Percentiles rank a stretch among this genome's conserved stretches.
Conservation (phyloP, 805 yeast genomes). For the Yarrowia hollandica region DNA sequence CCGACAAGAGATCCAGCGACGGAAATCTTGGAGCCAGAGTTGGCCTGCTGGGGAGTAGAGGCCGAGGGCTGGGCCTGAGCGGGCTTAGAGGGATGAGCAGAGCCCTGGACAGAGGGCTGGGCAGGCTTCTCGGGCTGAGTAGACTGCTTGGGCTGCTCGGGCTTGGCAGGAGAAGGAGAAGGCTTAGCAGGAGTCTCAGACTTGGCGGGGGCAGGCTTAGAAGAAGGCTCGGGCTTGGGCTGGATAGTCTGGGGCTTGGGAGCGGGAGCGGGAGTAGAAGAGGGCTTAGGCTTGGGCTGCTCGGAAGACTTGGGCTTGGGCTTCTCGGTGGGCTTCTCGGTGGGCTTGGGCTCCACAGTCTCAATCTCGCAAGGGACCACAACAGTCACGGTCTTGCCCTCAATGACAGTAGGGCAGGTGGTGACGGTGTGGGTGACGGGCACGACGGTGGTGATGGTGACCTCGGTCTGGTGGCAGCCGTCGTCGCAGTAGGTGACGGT, state of each 20-base stretch:
- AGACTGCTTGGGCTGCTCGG: too few relatives aligned
- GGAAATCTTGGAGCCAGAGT: too few relatives aligned
- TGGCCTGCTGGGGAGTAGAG: too few relatives aligned
- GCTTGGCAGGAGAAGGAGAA: not conserved
- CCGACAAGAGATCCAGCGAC: too few relatives aligned
- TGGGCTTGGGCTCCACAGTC: not conserved
- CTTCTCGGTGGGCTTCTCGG: not conserved
- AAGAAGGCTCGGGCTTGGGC: not conserved
- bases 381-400: constrained; percentile 11
- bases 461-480: not conserved
- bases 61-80: not conserved
- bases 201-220: not conserved
- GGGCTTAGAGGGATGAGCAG: not conserved
- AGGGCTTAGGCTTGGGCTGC: not conserved
- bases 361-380: constrained; percentile 1
- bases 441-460: constrained; percentile 11
- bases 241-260: not conserved
- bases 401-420: constrained; percentile 7
- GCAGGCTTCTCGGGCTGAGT: not conserved
- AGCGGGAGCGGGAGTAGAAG: not conserved
- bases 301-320: not conserved
- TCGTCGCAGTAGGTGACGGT: constrained; percentile 3
- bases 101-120: not conserved
- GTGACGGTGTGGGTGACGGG: constrained; percentile 15
- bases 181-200: not conserved